Evolutionary conservation across 495 filamentous ascomycete genomes (phyloP).

Genomic region (Jackrogersella multiformis): DNA sequence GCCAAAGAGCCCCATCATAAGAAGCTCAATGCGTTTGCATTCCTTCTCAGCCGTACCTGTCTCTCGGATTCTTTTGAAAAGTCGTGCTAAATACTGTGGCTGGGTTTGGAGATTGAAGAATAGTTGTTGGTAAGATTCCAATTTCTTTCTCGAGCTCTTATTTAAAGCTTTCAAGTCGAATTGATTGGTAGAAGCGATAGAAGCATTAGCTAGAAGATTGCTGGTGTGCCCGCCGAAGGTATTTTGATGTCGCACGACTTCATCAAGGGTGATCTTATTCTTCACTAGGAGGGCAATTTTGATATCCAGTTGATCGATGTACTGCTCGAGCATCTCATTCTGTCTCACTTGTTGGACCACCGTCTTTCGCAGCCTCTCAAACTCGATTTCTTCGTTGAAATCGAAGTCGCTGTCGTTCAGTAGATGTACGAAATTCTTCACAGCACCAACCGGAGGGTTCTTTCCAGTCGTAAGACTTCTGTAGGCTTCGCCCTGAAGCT

Average conservation of each 20-base stretch:
- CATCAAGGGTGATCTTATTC: slow-evolving; percentile 98
- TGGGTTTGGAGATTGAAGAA: slow-evolving; percentile 99
- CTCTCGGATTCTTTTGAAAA: slow-evolving; percentile 86
- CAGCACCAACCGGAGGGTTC: slow-evolving; percentile 93
- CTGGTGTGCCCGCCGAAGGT: slow-evolving; percentile 94
- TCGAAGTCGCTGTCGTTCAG: slow-evolving; percentile 98
- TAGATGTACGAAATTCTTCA: slow-evolving; percentile 97
- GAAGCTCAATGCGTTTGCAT: slow-evolving; percentile 85
- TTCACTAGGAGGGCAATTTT: slow-evolving; percentile 98
- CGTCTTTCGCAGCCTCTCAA: slow-evolving; percentile 88
- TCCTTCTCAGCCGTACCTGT: slow-evolving; percentile 90
- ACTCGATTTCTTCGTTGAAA: slow-evolving; percentile 98
- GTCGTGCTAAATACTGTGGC: slow-evolving; percentile 87
- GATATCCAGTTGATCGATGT: slow-evolving; percentile 97
- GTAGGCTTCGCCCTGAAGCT: slow-evolving; percentile 96
- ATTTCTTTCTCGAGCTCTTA: slow-evolving; percentile 91
- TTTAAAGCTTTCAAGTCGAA: slow-evolving; percentile 98
- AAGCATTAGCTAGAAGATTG: slow-evolving; percentile 82
- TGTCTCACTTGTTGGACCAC: slow-evolving; percentile 97
- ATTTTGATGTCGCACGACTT: slow-evolving; percentile 96
- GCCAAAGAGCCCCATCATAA: slow-evolving; percentile 97
- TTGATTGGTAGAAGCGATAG: slow-evolving; percentile 88
- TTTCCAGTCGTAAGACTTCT: slow-evolving; percentile 96
- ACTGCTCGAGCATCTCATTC: slow-evolving; percentile 96
- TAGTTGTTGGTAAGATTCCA: slow-evolving; percentile 96